phyloP scores from a whole-genome alignment of 2,329 filamentous ascomycete species.

The Apiospora sp. region DNA sequence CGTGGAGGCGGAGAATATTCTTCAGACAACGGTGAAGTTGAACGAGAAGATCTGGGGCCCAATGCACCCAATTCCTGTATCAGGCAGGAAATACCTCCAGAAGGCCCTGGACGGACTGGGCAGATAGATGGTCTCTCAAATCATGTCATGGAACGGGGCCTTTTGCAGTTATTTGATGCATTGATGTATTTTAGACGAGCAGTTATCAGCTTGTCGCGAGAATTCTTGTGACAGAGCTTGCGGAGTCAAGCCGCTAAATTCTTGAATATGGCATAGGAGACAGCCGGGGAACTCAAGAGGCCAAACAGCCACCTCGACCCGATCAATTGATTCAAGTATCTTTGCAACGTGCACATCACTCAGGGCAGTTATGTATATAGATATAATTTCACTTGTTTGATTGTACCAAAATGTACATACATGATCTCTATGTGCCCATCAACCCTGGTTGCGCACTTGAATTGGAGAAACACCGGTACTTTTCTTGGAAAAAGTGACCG shows the following conservation, averaged over 20 bases:
- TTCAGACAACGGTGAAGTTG: not conserved
- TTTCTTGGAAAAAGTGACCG: not conserved
- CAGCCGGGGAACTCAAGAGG: too few species aligned
- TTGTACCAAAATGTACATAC: constrained; percentile 8
- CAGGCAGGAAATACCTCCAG: not conserved
- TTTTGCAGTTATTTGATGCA: too few species aligned
- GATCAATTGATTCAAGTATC: not conserved
- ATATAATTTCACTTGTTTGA: not conserved
- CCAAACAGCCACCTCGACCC: not conserved
- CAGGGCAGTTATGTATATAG: not conserved
- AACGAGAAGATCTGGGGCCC: not conserved
- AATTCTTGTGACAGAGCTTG: too few species aligned
- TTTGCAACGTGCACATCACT: not conserved
- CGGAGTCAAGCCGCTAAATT: too few species aligned
- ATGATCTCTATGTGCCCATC: not conserved
- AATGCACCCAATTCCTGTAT: not conserved
- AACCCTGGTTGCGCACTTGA: constrained; percentile 6
- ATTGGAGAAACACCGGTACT: not conserved
- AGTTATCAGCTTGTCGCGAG: too few species aligned
- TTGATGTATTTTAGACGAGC: too few species aligned
- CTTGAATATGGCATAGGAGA: too few species aligned
- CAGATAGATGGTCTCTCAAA: not conserved
- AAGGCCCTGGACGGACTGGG: not conserved
- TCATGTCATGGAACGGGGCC: too few species aligned
- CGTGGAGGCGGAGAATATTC: not conserved